phyloP scores from a whole-genome alignment of 2,329 filamentous ascomycete genomes.

The Hymenoscyphus albidus region DNA sequence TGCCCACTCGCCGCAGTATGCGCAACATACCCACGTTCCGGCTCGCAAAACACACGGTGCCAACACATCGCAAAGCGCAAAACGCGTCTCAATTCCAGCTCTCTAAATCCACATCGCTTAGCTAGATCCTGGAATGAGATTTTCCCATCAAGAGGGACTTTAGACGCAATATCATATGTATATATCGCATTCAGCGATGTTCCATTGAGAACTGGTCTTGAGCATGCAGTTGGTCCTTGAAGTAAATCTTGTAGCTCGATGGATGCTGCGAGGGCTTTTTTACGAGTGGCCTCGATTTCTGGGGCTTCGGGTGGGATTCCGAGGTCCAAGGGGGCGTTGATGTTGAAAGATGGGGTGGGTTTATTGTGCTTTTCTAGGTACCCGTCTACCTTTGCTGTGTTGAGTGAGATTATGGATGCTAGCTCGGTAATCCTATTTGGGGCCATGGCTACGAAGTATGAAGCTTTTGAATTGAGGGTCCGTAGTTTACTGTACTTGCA shows the following conservation, averaged over 20 bases:
- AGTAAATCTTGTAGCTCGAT: slow-evolving; percentile 21
- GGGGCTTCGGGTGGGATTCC: not conserved
- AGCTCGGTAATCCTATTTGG: slow-evolving; percentile 8
- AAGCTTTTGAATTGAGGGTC: too few relatives aligned
- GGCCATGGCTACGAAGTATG: not conserved
- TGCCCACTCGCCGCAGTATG: too few relatives aligned
- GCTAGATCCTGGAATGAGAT: too few relatives aligned
- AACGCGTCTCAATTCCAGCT: too few relatives aligned
- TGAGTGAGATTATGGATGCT: slow-evolving; percentile 3
- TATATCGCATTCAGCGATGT: slow-evolving; percentile 25
- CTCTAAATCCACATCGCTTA: too few relatives aligned
- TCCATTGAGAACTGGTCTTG: slow-evolving; percentile 12
- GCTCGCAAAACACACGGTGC: too few relatives aligned
- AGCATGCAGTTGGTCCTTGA: not conserved
- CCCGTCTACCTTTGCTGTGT: slow-evolving; percentile 5
- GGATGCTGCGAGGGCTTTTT: slow-evolving; percentile 16
- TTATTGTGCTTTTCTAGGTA: not conserved
- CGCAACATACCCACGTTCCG: too few relatives aligned
- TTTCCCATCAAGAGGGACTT: too few relatives aligned
- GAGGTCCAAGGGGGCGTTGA: not conserved
- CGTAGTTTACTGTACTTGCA: too few relatives aligned
- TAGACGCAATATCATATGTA: slow-evolving; percentile 8
- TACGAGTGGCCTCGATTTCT: slow-evolving; percentile 13
- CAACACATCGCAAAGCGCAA: too few relatives aligned
- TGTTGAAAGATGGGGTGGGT: not conserved